Evolutionary conservation across 805 yeast species (phyloP), one percentile per base, ranked within the genome.

Genomic region (Teunomyces lycoperdinae): DNA sequence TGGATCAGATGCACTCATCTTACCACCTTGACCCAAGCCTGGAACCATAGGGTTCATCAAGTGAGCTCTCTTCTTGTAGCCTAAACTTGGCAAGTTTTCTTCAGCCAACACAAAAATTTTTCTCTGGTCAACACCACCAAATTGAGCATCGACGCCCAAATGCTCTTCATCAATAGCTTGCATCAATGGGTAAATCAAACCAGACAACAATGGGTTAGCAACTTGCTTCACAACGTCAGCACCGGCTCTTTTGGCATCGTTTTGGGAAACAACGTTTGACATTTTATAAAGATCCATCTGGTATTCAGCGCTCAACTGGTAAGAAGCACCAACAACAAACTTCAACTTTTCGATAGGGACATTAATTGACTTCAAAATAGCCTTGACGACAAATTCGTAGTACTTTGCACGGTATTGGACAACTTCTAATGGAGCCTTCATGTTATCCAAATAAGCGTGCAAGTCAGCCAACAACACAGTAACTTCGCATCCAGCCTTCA

Each of bases 41-140:
- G 99, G 99, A 42, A 95, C 97, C 98, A 94, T 92, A 47, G 90
- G 92, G 74, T 94, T 94, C 99, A 94, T 94, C 64, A 94, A 77
- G 73, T 94, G 99, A 28, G 96, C 99, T 67, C 99, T 85, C 78
- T 94, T 94, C 73, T 87, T 89, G 84, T 92, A 94, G 36, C 97
- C 97, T 48, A 94, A 61, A 44, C 81, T 64, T 38, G 84, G 91
- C 64, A 94, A 80, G 71, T 87, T 85, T 73, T 94, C 99, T 70
- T 94, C 99, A 7, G 99, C 98, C 46, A 94, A 78, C 26, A 90
- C 97, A 58, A 94, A 94, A 62, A 94, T 94, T 74, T 94, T 94
- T 73, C 99, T 84, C 76, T 94, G 99, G 70, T 94, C 99, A 47
- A 94, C 96, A 68, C 99, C 99, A 57, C 99, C 99, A 62, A 94